Evolutionary conservation across 2,329 filamentous ascomycete genomes (phyloP), one percentile per base, ranked within the genome.

Genomic region (Monilinia polystroma): DNA sequence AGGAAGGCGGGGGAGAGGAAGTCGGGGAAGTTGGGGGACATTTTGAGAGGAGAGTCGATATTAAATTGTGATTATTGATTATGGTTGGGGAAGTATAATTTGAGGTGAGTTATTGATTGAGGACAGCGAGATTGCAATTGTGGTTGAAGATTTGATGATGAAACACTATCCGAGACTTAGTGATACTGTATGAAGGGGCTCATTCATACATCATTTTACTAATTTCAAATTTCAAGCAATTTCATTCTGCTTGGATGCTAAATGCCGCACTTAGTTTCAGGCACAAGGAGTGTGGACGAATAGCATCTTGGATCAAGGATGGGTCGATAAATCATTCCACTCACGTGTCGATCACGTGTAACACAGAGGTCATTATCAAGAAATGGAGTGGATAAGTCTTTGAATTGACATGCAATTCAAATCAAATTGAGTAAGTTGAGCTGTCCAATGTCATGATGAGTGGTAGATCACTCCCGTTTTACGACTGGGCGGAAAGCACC

Each of bases 1-100:
- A 70, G 71, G 68, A 74, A 75, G 64, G 68, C 58, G 11, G 66
- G 55, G 23, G 60, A 26, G 63, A 53, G 57, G 68, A 75, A 68
- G 23, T 69, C 56, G 26, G 72, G 72, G 68, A 73, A 68, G 38
- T 49, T 54, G 35, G 62, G 43, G 11, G 54, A 49, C 43, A 53
- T 63, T 23, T 55, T 14, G 49, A 60, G 8, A 20, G 45, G 20
- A 8, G 4, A 18, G 16, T 55, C 32, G 45, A 38, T 60, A 20
- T 26, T 35, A 11, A 29, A 29, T 32, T n/a, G 29, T 60, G 29
- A 38, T 51, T 51, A 4, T 62, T n/a, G 58, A 62, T 32, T 60
- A 4, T 14, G 5, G 7, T 49, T 51, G 14, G 45, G 26, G 45
- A 26, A 18, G 3, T 26, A 8, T 16, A 20, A 43, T 26, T 38